These are phyloP conservation scores for Cytidiella melzeri DNA, from an alignment of 768 basidiomycete species.

Conservation along the genomic window DNA sequence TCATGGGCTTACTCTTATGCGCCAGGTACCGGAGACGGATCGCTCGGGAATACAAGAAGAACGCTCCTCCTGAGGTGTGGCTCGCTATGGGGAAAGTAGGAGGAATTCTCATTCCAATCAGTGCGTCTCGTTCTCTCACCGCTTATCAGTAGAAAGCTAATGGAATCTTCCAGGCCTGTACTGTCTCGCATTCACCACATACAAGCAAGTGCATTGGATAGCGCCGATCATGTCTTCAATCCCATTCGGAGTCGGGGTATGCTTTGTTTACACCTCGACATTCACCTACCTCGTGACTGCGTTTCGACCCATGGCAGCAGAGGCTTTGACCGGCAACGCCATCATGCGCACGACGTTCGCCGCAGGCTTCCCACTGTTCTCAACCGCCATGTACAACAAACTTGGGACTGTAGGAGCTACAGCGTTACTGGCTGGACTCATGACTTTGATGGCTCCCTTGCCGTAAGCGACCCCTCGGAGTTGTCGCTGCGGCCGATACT, in stretches of 20 bases:
- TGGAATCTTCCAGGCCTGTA: conserved; percentile 36
- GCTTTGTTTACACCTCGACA: conserved; percentile 58
- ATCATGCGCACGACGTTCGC: conserved; percentile 40
- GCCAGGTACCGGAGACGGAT: conserved; percentile 33
- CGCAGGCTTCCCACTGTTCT: conserved; percentile 43
- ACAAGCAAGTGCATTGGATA: conserved; percentile 37
- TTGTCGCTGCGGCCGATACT: conserved; percentile 30
- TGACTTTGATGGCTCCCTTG: conserved; percentile 52
- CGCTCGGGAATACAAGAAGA: conserved; percentile 34
- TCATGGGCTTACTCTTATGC: conserved; percentile 1
- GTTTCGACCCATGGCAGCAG: conserved; percentile 42
- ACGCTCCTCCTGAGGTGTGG: conserved; percentile 41
- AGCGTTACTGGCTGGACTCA: conserved; percentile 56
- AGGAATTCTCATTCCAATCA: conserved; percentile 55
- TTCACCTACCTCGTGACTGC: conserved; percentile 52
- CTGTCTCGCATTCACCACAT: conserved; percentile 47
- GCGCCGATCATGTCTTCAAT: conserved; percentile 35
- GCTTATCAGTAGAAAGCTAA: neutral
- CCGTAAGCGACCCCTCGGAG: conserved; percentile 40
- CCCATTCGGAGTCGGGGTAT: conserved; percentile 47
- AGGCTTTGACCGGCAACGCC: conserved; percentile 58
- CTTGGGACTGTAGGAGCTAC: conserved; percentile 65
- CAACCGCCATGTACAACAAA: conserved; percentile 38
- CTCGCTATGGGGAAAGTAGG: conserved; percentile 63
- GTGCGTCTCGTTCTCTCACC: conserved; percentile 27